Base-by-base conservation (phyloP, 352 stramenopile species). In the Pelagophyceae sp. region DNA sequence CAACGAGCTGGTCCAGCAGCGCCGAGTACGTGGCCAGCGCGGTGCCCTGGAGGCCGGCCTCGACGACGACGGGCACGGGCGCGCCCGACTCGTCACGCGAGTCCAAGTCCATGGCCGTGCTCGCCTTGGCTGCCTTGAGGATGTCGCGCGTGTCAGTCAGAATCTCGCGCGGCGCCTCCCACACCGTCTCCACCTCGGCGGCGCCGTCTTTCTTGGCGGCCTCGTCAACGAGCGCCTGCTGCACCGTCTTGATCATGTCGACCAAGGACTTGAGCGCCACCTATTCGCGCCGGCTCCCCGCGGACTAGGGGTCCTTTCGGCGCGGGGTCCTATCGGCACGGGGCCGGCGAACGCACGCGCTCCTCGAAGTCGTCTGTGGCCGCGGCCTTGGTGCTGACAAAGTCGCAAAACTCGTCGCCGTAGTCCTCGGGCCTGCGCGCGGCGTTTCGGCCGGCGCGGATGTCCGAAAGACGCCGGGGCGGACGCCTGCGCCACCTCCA, bases 341-440 rank as follows among this genome's bases (percentile, higher is more conserved):
- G n/a, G n/a, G n/a, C n/a, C n/a, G n/a, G n/a, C n/a, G n/a, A n/a
- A n/a, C n/a, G n/a, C n/a, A n/a, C n/a, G 1, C 67, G 33, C n/a
- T 74, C 67, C 38, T 74, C 67, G 17, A 74, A 60, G 67, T 74
- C 67, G 33, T 74, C 67, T 23, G 35, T 35, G 15, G 20, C 38
- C 6, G 51, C 67, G 2, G 67, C 67, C 37, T 74, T 74, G 67
- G 1, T 37, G 6, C 6, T 32, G 35, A 74, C 67, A 37, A 60
- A 74, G 15, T 6, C 38, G 67, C 33, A 58, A 54, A 74, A 74
- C 15, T 74, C 67, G 2, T 74, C 67, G 15, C 35, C 38, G 38
- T 74, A 74, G 27, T 38, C 19, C 23, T 58, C 67, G 1, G 67
- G 67, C 61, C 45, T 54, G 23, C 11, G 45, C 45, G 45, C 11